Evolutionary conservation across 345 rosid genomes (phyloP).

Genomic region (Salix exigua): DNA sequence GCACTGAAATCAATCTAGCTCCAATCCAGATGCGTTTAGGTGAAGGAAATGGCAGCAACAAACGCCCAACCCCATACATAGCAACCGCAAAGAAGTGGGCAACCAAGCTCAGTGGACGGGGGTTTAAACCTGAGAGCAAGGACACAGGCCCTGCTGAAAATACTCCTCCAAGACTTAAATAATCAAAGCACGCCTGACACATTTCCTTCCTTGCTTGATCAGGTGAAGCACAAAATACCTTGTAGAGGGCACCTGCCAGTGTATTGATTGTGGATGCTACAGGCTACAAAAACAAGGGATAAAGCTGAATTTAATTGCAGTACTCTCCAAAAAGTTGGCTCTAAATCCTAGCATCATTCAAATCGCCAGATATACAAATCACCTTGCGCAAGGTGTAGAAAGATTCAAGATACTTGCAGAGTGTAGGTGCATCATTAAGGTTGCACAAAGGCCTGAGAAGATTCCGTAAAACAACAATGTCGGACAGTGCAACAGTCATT

Average conservation of each 20-base stretch:
- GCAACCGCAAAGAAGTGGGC: constrained; percentile 23
- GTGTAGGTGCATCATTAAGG: constrained; percentile 14
- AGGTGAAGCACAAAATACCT: constrained; percentile 20
- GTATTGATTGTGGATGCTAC: constrained; percentile 24
- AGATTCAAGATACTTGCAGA: constrained; percentile 19
- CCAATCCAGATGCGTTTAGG: constrained; percentile 20
- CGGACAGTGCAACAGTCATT: constrained; percentile 19
- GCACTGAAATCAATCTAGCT: constrained; percentile 12
- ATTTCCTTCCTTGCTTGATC: constrained; percentile 24
- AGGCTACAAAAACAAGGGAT: constrained; percentile 15
- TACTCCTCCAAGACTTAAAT: constrained; percentile 18
- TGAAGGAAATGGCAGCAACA: constrained; percentile 17
- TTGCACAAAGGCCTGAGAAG: constrained; percentile 17
- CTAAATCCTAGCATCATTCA: not conserved
- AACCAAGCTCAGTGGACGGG: constrained; percentile 15
- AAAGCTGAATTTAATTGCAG: not conserved
- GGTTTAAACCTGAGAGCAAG: constrained; percentile 22
- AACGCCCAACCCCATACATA: constrained; percentile 19
- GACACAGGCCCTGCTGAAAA: constrained; percentile 21
- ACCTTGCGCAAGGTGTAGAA: constrained; percentile 22
- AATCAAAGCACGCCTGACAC: constrained; percentile 19
- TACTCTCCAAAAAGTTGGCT: not conserved
- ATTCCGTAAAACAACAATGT: constrained; percentile 16
- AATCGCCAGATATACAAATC: not conserved
- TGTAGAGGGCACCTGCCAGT: constrained; percentile 19